These are phyloP conservation scores for Medicago lupulina DNA, from an alignment of 306 rosid genomes.

Conservation along the genomic window DNA sequence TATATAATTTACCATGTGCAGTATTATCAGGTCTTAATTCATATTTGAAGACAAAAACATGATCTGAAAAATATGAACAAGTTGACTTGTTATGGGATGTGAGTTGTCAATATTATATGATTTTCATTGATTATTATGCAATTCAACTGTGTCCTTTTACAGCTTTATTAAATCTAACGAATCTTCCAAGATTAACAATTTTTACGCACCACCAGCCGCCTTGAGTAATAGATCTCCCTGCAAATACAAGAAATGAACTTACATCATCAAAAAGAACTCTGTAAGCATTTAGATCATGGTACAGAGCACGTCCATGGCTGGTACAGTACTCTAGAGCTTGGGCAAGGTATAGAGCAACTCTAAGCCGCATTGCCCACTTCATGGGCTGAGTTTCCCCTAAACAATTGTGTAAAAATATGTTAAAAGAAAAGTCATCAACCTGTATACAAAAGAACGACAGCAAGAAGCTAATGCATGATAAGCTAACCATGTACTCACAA, in stretches of 20 bases:
- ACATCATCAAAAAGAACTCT: constrained; percentile 91
- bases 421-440: constrained; percentile 18
- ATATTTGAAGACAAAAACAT: constrained; percentile 20
- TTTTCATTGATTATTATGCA: constrained; percentile 28
- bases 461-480: constrained; percentile 32
- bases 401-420: constrained; percentile 41
- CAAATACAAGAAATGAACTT: constrained; percentile 49
- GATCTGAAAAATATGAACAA: constrained; percentile 18
- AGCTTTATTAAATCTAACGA: constrained; percentile 9
- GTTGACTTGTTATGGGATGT: constrained; percentile 29
- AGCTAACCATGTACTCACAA: constrained; percentile 62
- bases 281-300: constrained; percentile 96
- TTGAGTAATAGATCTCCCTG: constrained; percentile 18
- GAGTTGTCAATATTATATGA: constrained; percentile 8
- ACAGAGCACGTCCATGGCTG: constrained; percentile 86
- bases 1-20: neutral
- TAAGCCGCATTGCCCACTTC: constrained; percentile 94
- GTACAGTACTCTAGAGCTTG: constrained; percentile 97
- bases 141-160: constrained; percentile 11
- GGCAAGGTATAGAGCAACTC: constrained; percentile 92
- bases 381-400: constrained; percentile 95
- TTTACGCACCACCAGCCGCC: constrained; percentile 20
- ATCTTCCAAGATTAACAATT: constrained; percentile 17
- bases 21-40: constrained; percentile 3
- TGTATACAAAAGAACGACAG: constrained; percentile 18